phyloP scores from a whole-genome alignment of 305 asterid genomes.

The Stenogyne calaminthoides region DNA sequence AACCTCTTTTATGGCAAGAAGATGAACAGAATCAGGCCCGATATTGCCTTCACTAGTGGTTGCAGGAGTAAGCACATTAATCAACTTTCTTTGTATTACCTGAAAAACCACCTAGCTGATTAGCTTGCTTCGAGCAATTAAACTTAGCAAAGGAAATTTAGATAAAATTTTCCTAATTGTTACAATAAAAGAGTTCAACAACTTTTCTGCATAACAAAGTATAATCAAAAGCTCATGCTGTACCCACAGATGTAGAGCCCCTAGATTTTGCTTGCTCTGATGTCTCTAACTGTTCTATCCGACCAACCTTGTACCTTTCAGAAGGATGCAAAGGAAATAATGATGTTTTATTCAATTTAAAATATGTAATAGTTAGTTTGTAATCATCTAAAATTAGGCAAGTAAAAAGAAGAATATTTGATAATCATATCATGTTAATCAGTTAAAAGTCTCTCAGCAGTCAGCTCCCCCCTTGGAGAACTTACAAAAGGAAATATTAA shows the following conservation, averaged over 20 bases:
- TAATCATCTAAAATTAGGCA: conserved; percentile 14
- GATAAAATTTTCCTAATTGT: background rate
- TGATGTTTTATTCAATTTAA: conserved; percentile 23
- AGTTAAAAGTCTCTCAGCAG: background rate
- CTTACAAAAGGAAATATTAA: background rate
- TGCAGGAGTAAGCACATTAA: conserved; percentile 80
- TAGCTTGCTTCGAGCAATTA: conserved; percentile 27
- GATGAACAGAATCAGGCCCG: conserved; percentile 96
- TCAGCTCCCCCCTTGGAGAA: background rate
- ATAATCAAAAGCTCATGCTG: conserved; percentile 25
- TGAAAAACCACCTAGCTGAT: conserved; percentile 40
- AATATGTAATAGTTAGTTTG: conserved; percentile 6
- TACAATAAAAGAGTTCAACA: conserved; percentile 11
- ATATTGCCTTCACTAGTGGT: conserved; percentile 75
- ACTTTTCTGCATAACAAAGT: conserved; percentile 14
- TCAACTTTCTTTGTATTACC: conserved; percentile 89
- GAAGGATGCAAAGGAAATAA: conserved; percentile 29
- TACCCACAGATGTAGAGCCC: conserved; percentile 89
- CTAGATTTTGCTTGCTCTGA: conserved; percentile 95
- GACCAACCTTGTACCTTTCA: conserved; percentile 92
- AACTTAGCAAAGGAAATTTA: conserved; percentile 8
- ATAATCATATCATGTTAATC: background rate
- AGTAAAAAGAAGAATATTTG: background rate
- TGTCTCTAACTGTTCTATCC: conserved; percentile 92
- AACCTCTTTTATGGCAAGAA: conserved; percentile 89